A percentile compares a stretch with the other conserved stretches of the same genome.
Evolutionary conservation across 148 eudicot species (phyloP).

Genomic region (Tetragonia tetragonoides): DNA sequence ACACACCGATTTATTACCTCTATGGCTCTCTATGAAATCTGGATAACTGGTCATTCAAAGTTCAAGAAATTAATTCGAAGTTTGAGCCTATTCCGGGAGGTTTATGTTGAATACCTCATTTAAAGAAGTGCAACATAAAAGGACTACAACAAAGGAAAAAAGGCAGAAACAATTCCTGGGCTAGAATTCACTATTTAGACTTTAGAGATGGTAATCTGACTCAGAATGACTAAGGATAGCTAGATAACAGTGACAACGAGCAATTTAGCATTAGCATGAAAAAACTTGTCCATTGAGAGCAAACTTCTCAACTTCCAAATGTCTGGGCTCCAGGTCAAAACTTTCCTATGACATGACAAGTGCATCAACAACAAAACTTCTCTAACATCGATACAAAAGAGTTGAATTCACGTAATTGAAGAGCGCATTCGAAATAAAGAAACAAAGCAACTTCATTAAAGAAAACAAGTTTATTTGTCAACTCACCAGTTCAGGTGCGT

Average conservation of each 20-base stretch:
- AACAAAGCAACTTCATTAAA: background rate
- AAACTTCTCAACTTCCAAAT: background rate
- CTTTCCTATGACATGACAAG: background rate
- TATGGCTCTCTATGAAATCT: background rate
- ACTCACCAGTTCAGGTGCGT: slow-evolving; percentile 82
- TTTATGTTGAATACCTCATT: background rate
- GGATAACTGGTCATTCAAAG: background rate
- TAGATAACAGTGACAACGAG: background rate
- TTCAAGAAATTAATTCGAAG: background rate
- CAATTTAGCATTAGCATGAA: background rate
- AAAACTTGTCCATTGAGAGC: background rate
- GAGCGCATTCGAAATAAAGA: background rate
- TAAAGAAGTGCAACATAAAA: background rate
- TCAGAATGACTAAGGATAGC: no score
- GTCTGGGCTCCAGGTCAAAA: background rate
- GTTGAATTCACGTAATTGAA: background rate
- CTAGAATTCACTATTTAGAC: background rate
- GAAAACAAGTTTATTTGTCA: background rate
- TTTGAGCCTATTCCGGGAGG: background rate
- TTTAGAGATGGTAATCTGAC: background rate
- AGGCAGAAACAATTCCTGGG: background rate
- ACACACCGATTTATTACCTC: background rate
- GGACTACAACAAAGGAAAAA: background rate
- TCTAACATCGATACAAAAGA: background rate
- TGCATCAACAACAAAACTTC: background rate